Evolutionary conservation across 352 stramenopile genomes (phyloP).

Genomic region (Pythium rishiriense): DNA sequence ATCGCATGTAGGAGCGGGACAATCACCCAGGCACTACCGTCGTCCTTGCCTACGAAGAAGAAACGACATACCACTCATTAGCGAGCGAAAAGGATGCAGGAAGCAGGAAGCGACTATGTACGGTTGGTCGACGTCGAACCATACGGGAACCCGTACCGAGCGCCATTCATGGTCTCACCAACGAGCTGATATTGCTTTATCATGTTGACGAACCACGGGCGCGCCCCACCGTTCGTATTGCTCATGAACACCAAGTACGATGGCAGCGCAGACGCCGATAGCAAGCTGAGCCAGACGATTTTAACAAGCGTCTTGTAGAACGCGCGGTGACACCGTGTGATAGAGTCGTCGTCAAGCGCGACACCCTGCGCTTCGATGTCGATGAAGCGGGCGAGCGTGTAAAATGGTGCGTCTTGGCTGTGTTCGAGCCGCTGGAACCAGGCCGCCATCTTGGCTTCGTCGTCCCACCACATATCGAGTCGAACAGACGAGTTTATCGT

Average conservation of each 20-base stretch:
- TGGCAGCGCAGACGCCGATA: conserved; percentile 23
- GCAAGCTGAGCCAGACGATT: conserved; percentile 32
- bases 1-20: conserved; percentile 33
- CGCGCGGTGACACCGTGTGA: conserved; percentile 37
- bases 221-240: conserved; percentile 33
- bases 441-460: conserved; percentile 30
- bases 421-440: conserved; percentile 38
- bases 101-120: conserved; percentile 11
- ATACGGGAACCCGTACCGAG: conserved; percentile 27
- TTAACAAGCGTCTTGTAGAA: conserved; percentile 42
- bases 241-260: conserved; percentile 39
- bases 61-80: neutral
- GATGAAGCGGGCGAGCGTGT: conserved; percentile 26
- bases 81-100: neutral
- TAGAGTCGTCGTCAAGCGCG: conserved; percentile 31
- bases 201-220: conserved; percentile 31
- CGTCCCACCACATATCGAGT: conserved; percentile 35
- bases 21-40: conserved; percentile 36
- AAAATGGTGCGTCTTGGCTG: conserved; percentile 26
- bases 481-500: neutral
- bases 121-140: conserved; percentile 16
- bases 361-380: conserved; percentile 28
- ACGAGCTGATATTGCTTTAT: conserved; percentile 25
- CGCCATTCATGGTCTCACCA: conserved; percentile 30
- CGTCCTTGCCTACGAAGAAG: conserved; percentile 27